Evolutionary conservation across 2,329 filamentous ascomycete genomes (phyloP).

Genomic region (Coleophoma crateriformis): DNA sequence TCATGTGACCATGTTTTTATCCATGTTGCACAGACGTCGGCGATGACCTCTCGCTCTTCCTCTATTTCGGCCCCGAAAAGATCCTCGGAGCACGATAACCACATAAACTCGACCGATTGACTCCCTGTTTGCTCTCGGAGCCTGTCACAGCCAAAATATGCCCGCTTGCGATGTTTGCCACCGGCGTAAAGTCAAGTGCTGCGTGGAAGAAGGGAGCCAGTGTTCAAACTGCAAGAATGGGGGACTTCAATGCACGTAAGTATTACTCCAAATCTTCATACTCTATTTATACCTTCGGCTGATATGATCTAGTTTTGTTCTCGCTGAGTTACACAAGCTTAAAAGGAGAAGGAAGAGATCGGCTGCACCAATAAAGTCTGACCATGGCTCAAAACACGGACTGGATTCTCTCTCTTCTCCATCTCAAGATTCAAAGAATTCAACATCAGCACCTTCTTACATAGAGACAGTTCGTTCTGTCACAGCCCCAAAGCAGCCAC

Average conservation of each 20-base stretch:
- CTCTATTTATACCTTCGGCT: background rate
- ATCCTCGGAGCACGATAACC: too few species aligned
- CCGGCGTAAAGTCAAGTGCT: conserved; percentile 12
- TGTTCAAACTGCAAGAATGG: conserved; percentile 7
- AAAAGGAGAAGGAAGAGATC: background rate
- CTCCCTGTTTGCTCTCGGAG: too few species aligned
- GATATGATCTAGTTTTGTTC: background rate
- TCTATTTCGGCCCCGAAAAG: too few species aligned
- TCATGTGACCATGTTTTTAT: too few species aligned
- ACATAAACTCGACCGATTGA: too few species aligned
- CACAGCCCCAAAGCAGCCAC: background rate
- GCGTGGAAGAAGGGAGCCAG: conserved; percentile 2
- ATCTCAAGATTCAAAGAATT: too few species aligned
- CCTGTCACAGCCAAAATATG: background rate
- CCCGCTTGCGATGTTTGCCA: conserved; percentile 10
- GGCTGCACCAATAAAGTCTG: background rate
- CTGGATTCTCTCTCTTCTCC: too few species aligned
- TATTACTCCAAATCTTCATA: background rate
- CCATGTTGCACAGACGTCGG: too few species aligned
- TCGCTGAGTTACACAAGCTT: background rate
- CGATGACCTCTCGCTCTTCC: too few species aligned
- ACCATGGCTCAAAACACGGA: too few species aligned
- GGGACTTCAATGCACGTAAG: conserved; percentile 7
- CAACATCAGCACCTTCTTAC: background rate
- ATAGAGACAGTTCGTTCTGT: background rate